Evolutionary conservation across 1,139 yeast genomes (phyloP).

Genomic region (Candida tetrigidarum): DNA sequence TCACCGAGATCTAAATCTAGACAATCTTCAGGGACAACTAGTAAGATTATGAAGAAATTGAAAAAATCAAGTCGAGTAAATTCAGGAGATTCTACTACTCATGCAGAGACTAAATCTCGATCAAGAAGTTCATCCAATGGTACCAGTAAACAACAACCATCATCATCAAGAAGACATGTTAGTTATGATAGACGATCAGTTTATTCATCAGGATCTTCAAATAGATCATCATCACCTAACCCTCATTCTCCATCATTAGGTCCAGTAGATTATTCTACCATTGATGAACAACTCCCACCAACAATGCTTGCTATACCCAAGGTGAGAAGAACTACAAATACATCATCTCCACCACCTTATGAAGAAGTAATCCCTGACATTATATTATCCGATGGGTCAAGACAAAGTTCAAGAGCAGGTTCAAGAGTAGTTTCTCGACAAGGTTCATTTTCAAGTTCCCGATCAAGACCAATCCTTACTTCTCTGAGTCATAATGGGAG

Average conservation of each 20-base stretch:
- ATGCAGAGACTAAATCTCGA: too few species aligned
- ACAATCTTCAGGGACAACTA: background rate
- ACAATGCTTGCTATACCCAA: background rate
- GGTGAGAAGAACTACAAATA: background rate
- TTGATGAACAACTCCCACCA: constrained; percentile 1
- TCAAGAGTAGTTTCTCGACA: constrained; percentile 1
- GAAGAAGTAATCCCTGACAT: constrained; percentile 7
- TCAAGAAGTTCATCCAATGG: constrained; percentile 10
- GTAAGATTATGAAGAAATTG: background rate
- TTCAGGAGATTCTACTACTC: background rate
- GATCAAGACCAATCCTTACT: background rate
- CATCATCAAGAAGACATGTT: background rate
- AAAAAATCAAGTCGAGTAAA: background rate
- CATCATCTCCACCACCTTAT: constrained; percentile 8
- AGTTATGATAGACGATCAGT: background rate
- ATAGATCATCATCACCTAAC: background rate
- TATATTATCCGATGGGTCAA: background rate
- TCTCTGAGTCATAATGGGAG: background rate
- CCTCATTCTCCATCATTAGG: background rate
- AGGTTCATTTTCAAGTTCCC: background rate
- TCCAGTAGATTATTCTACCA: background rate
- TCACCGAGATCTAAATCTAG: background rate
- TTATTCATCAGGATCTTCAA: background rate
- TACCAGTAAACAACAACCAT: background rate
- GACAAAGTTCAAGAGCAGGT: background rate